phyloP scores from a whole-genome alignment of 2,329 filamentous ascomycete genomes.

The Ilyonectria robusta region DNA sequence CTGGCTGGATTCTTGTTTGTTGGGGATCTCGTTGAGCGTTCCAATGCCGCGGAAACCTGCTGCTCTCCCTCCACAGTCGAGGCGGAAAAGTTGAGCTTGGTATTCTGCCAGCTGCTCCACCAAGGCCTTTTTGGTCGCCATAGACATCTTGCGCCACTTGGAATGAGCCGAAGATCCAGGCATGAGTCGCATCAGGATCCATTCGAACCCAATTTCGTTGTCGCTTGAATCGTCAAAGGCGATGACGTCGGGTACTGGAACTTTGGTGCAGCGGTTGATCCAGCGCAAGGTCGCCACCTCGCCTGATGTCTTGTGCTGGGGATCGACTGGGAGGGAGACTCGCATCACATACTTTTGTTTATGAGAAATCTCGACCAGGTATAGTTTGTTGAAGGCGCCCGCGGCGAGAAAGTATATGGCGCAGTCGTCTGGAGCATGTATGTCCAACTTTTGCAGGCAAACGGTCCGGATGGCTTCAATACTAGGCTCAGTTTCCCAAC shows the following conservation, averaged over 20 bases:
- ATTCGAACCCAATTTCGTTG: constrained; percentile 57
- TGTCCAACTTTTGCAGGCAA: constrained; percentile 29
- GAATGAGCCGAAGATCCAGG: constrained; percentile 42
- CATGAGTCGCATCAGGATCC: constrained; percentile 56
- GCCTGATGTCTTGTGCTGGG: constrained; percentile 53
- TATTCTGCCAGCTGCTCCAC: constrained; percentile 16
- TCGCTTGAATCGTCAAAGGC: constrained; percentile 49
- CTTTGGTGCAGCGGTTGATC: constrained; percentile 47
- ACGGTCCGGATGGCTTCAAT: constrained; percentile 31
- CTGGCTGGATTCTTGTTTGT: not conserved
- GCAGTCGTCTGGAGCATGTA: constrained; percentile 28
- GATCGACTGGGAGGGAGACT: constrained; percentile 54
- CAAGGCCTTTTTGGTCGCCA: constrained; percentile 49
- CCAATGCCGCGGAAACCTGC: constrained; percentile 29
- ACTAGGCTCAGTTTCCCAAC: constrained; percentile 34
- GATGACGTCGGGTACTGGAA: constrained; percentile 53
- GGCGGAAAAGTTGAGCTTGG: constrained; percentile 17
- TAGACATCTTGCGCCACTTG: constrained; percentile 48
- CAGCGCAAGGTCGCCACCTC: constrained; percentile 57
- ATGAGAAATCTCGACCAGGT: too few species aligned
- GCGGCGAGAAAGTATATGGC: constrained; percentile 25
- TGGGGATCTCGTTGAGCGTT: constrained; percentile 37
- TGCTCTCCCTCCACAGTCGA: not conserved
- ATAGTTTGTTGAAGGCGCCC: constrained; percentile 44
- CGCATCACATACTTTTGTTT: constrained; percentile 49